Base-by-base conservation (phyloP, 2,329 filamentous ascomycete species). In the Lanzia echinophila region DNA sequence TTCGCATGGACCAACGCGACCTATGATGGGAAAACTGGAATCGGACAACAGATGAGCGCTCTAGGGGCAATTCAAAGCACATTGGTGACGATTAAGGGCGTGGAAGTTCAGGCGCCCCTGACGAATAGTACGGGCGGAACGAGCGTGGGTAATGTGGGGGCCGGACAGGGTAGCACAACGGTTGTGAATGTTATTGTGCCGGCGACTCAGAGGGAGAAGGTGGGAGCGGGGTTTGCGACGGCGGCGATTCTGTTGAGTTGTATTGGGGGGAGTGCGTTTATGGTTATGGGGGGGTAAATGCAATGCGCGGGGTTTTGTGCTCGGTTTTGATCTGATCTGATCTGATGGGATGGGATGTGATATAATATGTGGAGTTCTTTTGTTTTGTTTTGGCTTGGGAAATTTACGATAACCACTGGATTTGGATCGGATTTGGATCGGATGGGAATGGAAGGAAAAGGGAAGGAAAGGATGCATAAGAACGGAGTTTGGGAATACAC, bases 11-110 rank as follows among this genome's bases (percentile, higher is more conserved):
- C 76, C 34, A 74, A 77, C 50, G 58, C 51, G 1, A 70, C 65
- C 6, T 70, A 70, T n/a, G 83, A 87, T 65, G 79, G 79, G 20
- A 75, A 73, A 8, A 75, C 74, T 1, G 84, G 84, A 3, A 78
- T 87, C 1, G 85, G 85, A 3, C 83, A 87, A 67, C 84, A 88
- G 68, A 88, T 88, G 84, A 75, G 81, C 1, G 83, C 79, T 5
- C 71, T 88, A 66, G 83, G 87, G 60, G 74, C 86, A 8, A 77
- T 82, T 49, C 67, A 72, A 53, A 72, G 71, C 34, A 67, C 73
- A 47, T 60, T 67, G 10, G 58, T 60, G 20, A 48, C 51, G 8
- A 68, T 73, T 0, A 58, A 63, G 4, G 69, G 71, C 2, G 62
- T 58, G 51, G 58, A 55, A 17, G 59, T 38, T 66, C 57, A 53